Evolutionary conservation across 2,329 filamentous ascomycete species (phyloP).

Genomic region (Madurella mycetomatis): DNA sequence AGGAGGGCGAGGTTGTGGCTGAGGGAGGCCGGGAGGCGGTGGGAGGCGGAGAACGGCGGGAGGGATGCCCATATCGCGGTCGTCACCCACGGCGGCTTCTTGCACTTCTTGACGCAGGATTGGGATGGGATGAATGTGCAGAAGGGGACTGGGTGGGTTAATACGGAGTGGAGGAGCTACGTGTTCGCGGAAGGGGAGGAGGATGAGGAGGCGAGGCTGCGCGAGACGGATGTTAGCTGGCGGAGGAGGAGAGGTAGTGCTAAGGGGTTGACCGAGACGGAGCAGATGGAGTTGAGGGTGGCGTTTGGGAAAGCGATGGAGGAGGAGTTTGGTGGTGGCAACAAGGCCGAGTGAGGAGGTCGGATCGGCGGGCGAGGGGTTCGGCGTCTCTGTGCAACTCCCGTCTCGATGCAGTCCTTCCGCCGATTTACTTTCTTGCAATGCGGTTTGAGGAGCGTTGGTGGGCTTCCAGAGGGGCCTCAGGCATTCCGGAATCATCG

Average conservation of each 20-base stretch:
- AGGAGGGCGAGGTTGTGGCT: conserved; percentile 57
- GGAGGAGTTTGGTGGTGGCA: conserved; percentile 23
- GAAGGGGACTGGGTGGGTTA: conserved; percentile 64
- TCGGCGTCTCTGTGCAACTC: too few relatives aligned
- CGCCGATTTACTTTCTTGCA: too few relatives aligned
- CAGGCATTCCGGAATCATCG: too few relatives aligned
- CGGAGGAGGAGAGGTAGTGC: conserved; percentile 39
- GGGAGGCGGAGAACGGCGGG: conserved; percentile 34
- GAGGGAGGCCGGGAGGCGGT: conserved; percentile 42
- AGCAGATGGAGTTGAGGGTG: conserved; percentile 42
- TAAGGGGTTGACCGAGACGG: conserved; percentile 39
- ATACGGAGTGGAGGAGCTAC: conserved; percentile 69
- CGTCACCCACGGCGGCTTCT: conserved; percentile 76
- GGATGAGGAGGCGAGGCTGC: conserved; percentile 44
- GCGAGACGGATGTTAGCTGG: conserved; percentile 49
- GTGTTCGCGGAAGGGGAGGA: conserved; percentile 53
- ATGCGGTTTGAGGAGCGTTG: too few relatives aligned
- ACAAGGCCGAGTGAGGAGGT: not conserved
- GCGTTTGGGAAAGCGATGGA: conserved; percentile 35
- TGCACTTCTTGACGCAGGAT: conserved; percentile 83
- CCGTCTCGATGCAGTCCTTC: too few relatives aligned
- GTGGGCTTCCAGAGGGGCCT: too few relatives aligned
- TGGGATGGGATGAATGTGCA: conserved; percentile 57
- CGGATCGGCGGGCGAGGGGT: too few relatives aligned
- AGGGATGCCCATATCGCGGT: conserved; percentile 63